Conservation (phyloP, 306 rosid species). For the Fragaria vesca region DNA sequence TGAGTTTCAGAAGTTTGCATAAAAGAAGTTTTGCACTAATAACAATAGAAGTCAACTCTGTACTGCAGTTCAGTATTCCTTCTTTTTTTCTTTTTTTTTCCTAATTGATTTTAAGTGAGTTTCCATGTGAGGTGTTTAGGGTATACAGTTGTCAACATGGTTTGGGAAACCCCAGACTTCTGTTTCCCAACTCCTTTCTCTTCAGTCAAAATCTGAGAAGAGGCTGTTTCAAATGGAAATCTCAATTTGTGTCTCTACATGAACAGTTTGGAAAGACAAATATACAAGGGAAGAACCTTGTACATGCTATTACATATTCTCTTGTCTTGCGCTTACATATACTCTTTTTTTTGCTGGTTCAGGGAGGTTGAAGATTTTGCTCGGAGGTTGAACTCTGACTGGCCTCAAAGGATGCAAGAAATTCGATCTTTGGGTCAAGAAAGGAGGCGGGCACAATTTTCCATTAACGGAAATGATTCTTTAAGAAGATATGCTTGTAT, state of each 20-base stretch:
- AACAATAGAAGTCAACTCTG: not conserved
- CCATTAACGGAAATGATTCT: constrained; percentile 54
- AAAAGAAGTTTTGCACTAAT: not conserved
- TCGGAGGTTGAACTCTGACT: constrained; percentile 72
- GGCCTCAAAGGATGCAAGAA: constrained; percentile 87
- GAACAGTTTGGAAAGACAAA: not conserved
- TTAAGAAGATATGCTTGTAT: constrained; percentile 50
- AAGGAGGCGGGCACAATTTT: constrained; percentile 52
- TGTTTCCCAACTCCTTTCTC: not conserved
- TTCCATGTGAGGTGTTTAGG: not conserved
- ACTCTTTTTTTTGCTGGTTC: constrained; percentile 3
- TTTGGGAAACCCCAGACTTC: not conserved
- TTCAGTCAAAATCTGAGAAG: not conserved
- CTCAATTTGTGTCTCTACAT: not conserved
- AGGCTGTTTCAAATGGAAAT: not conserved
- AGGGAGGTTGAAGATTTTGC: constrained; percentile 94
- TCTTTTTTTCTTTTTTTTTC: not conserved
- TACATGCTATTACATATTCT: not conserved
- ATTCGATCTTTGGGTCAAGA: constrained; percentile 69
- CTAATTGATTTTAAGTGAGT: not conserved
- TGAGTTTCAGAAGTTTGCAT: not conserved
- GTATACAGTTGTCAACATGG: not conserved
- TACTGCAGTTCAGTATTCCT: too few relatives aligned
- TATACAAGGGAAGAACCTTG: not conserved
- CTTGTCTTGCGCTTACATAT: not conserved